Conservation (phyloP, 2,329 filamentous ascomycete species). For the Colletotrichum paranaense region DNA sequence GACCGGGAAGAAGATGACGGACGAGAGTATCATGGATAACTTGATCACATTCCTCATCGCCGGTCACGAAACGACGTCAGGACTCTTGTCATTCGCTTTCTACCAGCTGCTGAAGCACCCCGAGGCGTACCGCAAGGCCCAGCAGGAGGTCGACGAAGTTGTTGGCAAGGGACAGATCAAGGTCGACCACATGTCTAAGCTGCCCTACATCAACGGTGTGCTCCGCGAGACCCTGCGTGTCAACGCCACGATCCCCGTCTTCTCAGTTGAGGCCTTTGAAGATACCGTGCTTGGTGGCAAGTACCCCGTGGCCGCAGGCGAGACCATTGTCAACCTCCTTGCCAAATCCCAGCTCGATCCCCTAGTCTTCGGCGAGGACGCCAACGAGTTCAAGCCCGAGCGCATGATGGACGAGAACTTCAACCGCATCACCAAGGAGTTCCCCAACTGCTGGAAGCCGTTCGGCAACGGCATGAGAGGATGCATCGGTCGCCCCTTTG, state of each 20-base stretch:
- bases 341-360: constrained; percentile 65
- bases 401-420: constrained; percentile 69
- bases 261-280: constrained; percentile 46
- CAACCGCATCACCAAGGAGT: constrained; percentile 46
- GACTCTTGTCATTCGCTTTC: constrained; percentile 73
- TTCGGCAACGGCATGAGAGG: constrained; percentile 64
- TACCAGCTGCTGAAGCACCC: constrained; percentile 75
- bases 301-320: constrained; percentile 59
- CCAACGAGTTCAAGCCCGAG: constrained; percentile 68
- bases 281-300: constrained; percentile 62
- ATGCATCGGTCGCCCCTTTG: constrained; percentile 65
- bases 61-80: constrained; percentile 77
- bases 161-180: constrained; percentile 67
- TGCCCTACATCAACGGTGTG: constrained; percentile 72
- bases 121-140: constrained; percentile 67
- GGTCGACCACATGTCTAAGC: constrained; percentile 68
- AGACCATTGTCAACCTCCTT: constrained; percentile 57
- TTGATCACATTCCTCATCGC: constrained; percentile 77
- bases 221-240: constrained; percentile 64
- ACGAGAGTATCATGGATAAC: constrained; percentile 72
- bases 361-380: constrained; percentile 66
- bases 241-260: constrained; percentile 42
- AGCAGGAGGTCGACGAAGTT: constrained; percentile 75
- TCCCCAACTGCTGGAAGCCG: constrained; percentile 58
- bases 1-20: constrained; percentile 70